Evolutionary conservation across 164 flowering plant species (phyloP), one percentile per base, ranked within the genome.

Genomic region (Aristolochia contorta): DNA sequence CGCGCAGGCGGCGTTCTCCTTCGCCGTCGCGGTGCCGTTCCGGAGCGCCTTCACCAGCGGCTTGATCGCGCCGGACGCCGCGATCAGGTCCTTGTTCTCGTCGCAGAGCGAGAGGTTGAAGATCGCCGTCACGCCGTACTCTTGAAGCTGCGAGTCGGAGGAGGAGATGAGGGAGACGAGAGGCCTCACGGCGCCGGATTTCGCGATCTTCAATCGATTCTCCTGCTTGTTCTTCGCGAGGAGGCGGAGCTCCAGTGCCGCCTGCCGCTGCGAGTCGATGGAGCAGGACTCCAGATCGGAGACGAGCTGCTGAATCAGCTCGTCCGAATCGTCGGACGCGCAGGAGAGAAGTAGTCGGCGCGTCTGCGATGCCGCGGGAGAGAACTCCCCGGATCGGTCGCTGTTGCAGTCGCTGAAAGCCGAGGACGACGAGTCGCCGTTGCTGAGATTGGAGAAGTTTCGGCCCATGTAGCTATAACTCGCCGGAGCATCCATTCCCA

Each of bases 1-100:
- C 54, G 97, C 92, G 56, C 94, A 88, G 3, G 97, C 97, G 0
- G 97, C 75, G 84, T 88, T 91, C 75, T 91, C 96, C 59, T 73
- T 79, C 10, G 94, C 79, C 23, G 86, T 82, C 12, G 89, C 12
- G 1, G 87, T 83, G 13, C 97, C 97, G 15, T 69, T 46, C 47
- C 59, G 77, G 19, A 91, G 70, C 9, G 92, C 88, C 59, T 72
- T 65, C 2, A 85, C 84, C 0, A 91, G 67, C 16, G 96, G 89
- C 56, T 75, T 85, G 33, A 85, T 80, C 12, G 94, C 97, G 6
- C 97, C 97, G 12, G 83, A 68, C 0, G 73, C 58, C 12, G 78
- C 82, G 24, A 88, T 84, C 25, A 64, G 52, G 22, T 79, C 83
- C 62, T 89, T 89, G 73, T 82, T 86, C 70, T 86, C 89, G 47